phyloP scores from a whole-genome alignment of 1,139 yeast genomes.

The Sugiyamaella japonica region DNA sequence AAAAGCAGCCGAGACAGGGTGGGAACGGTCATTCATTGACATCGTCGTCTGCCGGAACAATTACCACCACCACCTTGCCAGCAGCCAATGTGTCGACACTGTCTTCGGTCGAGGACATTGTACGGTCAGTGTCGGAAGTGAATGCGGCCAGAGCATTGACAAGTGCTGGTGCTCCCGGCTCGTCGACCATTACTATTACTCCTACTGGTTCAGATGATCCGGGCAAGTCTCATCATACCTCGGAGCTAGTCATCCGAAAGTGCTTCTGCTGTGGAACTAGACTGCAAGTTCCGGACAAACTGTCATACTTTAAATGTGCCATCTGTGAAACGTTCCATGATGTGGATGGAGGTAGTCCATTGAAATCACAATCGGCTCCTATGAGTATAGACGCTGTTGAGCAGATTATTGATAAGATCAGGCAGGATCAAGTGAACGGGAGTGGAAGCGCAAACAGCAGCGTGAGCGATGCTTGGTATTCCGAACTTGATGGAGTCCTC shows the following conservation, averaged over 20 bases:
- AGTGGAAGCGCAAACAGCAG: no score
- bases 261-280: constrained; percentile 64
- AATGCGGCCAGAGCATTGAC: constrained; percentile 18
- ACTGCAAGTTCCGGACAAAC: constrained; percentile 50
- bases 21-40: neutral
- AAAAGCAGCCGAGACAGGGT: constrained; percentile 11
- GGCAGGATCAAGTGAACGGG: neutral
- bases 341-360: constrained; percentile 17
- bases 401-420: neutral
- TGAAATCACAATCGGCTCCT: neutral
- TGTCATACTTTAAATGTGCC: constrained; percentile 54
- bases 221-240: neutral
- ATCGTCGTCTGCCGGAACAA: neutral
- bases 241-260: constrained; percentile 20
- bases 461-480: neutral
- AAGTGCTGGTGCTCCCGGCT: neutral
- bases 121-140: constrained; percentile 31
- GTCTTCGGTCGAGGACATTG: constrained; percentile 32
- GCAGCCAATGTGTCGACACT: constrained; percentile 29
- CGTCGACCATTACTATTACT: neutral
- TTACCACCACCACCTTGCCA: constrained; percentile 1
- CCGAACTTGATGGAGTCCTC: constrained; percentile 1
- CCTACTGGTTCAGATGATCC: neutral
- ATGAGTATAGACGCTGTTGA: neutral
- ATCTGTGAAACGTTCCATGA: constrained; percentile 38